Conservation (phyloP, 2,329 filamentous ascomycete genomes). For the Pseudodiploospora longispora region DNA sequence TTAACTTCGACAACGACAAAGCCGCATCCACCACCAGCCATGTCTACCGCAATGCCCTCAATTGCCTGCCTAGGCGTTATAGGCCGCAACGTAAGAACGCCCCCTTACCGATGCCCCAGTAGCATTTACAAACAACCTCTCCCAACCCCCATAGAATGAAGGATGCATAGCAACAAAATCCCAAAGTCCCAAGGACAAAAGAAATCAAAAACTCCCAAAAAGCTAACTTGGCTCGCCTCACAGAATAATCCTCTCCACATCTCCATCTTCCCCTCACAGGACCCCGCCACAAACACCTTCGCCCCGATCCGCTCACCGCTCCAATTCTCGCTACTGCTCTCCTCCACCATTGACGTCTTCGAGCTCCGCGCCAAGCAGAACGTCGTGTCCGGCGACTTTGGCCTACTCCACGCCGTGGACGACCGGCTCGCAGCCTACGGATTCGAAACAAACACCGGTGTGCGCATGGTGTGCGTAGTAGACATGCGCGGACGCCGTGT, state of each 20-base stretch:
- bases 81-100: conserved; percentile 68
- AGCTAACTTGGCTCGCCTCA: neutral
- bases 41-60: conserved; percentile 60
- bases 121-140: neutral
- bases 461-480: conserved; percentile 83
- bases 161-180: neutral
- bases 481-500: conserved; percentile 73
- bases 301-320: conserved; percentile 61
- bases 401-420: conserved; percentile 86
- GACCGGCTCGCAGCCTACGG: conserved; percentile 91
- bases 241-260: conserved; percentile 97
- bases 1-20: neutral
- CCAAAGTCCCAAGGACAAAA: too few relatives aligned
- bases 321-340: conserved; percentile 86
- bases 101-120: neutral
- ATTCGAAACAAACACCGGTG: conserved; percentile 91
- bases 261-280: conserved; percentile 74
- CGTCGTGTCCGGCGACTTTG: conserved; percentile 71
- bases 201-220: neutral
- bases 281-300: conserved; percentile 43
- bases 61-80: conserved; percentile 93
- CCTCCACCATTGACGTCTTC: conserved; percentile 88
- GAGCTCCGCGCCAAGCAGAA: conserved; percentile 72
- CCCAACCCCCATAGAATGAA: neutral
- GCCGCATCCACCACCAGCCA: conserved; percentile 19